These are phyloP conservation scores for Tolypocladium endophyticum DNA, from an alignment of 2,329 filamentous ascomycete species.

Conservation along the genomic window DNA sequence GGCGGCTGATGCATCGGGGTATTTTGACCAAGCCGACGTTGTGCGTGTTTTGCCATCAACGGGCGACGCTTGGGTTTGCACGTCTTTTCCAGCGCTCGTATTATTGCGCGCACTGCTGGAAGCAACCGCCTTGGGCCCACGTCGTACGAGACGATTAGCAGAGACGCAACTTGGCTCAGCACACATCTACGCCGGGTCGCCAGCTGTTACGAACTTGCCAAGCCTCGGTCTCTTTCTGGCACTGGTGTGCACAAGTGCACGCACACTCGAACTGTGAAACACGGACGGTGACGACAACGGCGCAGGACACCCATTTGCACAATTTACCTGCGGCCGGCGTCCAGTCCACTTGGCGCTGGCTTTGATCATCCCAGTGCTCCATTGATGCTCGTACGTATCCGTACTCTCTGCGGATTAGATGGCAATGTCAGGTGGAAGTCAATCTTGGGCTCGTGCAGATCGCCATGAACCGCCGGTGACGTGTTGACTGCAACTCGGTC, in stretches of 20 bases:
- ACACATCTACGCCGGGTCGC: not conserved
- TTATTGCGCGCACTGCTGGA: not conserved
- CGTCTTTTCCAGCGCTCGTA: not conserved
- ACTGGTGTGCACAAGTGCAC: not conserved
- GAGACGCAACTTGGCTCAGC: not conserved
- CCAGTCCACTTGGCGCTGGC: not conserved
- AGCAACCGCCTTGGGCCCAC: not conserved
- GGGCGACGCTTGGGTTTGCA: not conserved
- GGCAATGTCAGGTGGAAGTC: too few relatives aligned
- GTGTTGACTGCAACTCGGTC: not conserved
- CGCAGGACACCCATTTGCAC: not conserved
- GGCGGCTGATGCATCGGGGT: not conserved
- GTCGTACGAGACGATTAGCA: not conserved
- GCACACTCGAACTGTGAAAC: slow-evolving; percentile 1
- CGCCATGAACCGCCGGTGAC: slow-evolving; percentile 1
- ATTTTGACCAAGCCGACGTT: not conserved
- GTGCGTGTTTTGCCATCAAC: not conserved
- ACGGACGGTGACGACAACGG: slow-evolving; percentile 2
- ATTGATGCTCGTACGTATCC: too few relatives aligned
- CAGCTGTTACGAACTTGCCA: not conserved
- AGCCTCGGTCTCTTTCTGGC: not conserved
- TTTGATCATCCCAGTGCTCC: not conserved
- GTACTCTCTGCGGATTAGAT: too few relatives aligned
- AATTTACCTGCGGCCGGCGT: not conserved
- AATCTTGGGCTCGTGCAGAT: not conserved